Evolutionary conservation across 108 stramenopile species (phyloP).

Genomic region (Chaetoceros muelleri): DNA sequence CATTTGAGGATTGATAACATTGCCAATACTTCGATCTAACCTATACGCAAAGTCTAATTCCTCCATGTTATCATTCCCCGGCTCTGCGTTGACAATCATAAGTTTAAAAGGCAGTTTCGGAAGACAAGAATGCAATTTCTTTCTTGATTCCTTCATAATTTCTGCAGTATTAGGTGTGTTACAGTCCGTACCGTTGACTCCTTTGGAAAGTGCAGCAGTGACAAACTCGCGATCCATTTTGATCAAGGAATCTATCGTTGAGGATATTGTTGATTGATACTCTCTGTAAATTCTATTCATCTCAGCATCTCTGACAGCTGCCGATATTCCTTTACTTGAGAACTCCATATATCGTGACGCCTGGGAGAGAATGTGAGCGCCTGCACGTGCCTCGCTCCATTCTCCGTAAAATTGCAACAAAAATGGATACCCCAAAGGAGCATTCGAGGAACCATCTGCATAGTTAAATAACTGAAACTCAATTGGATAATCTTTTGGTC

Average conservation of each 20-base stretch:
- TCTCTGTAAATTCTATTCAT: constrained; percentile 31
- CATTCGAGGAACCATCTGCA: constrained; percentile 19
- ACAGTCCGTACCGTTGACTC: background rate
- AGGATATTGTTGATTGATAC: constrained; percentile 41
- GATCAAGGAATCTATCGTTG: constrained; percentile 53
- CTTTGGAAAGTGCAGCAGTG: constrained; percentile 31
- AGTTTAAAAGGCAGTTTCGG: constrained; percentile 76
- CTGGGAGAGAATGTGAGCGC: constrained; percentile 82
- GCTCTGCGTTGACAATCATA: background rate
- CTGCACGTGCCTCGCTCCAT: constrained; percentile 84
- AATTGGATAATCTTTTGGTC: constrained; percentile 56
- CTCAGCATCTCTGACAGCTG: constrained; percentile 10
- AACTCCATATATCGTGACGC: constrained; percentile 61
- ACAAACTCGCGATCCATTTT: constrained; percentile 51
- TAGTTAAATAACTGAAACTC: constrained; percentile 66
- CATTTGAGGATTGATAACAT: constrained; percentile 63
- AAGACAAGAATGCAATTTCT: constrained; percentile 39
- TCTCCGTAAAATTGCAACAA: constrained; percentile 69
- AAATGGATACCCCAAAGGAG: constrained; percentile 64
- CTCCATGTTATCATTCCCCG: constrained; percentile 15
- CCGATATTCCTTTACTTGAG: constrained; percentile 8
- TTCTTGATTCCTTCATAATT: constrained; percentile 13
- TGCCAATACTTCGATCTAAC: constrained; percentile 65
- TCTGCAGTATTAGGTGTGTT: background rate
- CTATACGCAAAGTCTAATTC: constrained; percentile 68